phyloP scores from a whole-genome alignment of 2,329 filamentous ascomycete species.

The Aspergillus sp. region DNA sequence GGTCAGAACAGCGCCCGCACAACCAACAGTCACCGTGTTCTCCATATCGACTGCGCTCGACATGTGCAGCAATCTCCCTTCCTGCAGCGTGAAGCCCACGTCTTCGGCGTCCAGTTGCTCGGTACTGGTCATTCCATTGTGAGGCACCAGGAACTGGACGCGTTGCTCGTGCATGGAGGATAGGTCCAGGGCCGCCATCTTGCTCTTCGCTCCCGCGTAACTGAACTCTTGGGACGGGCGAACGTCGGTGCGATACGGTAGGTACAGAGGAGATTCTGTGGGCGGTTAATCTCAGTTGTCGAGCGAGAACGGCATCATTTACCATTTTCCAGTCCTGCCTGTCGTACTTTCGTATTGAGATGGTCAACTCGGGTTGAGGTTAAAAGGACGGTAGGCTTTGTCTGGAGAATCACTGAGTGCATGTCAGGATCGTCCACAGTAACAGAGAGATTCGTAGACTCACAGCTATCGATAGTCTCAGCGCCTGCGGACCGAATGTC shows the following conservation, averaged over 20 bases:
- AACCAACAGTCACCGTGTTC: slow-evolving; percentile 66
- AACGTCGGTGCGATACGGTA: slow-evolving; percentile 56
- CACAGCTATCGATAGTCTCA: slow-evolving; percentile 55
- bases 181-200: slow-evolving; percentile 52
- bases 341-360: slow-evolving; percentile 20
- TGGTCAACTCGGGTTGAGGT: slow-evolving; percentile 49
- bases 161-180: slow-evolving; percentile 39
- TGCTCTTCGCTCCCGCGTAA: slow-evolving; percentile 56
- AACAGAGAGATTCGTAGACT: slow-evolving; percentile 9
- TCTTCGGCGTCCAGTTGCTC: slow-evolving; percentile 32
- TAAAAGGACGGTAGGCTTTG: slow-evolving; percentile 53
- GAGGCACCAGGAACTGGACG: slow-evolving; percentile 53
- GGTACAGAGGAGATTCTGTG: slow-evolving; percentile 41
- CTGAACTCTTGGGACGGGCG: slow-evolving; percentile 65
- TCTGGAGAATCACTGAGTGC: slow-evolving; percentile 51
- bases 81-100: slow-evolving; percentile 43
- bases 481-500: slow-evolving; percentile 61
- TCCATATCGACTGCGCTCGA: slow-evolving; percentile 65
- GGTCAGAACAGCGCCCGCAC: slow-evolving; percentile 75
- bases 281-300: neutral
- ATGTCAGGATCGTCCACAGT: too few species aligned
- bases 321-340: slow-evolving; percentile 32
- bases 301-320: slow-evolving; percentile 15
- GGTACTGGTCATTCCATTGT: slow-evolving; percentile 41
- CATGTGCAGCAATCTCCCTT: slow-evolving; percentile 58